Percentiles rank a stretch among this genome's conserved stretches.
These are phyloP conservation scores for Stagonosporopsis cucurbitacearum DNA, from an alignment of 2,329 filamentous ascomycete genomes.

Conservation along the genomic window DNA sequence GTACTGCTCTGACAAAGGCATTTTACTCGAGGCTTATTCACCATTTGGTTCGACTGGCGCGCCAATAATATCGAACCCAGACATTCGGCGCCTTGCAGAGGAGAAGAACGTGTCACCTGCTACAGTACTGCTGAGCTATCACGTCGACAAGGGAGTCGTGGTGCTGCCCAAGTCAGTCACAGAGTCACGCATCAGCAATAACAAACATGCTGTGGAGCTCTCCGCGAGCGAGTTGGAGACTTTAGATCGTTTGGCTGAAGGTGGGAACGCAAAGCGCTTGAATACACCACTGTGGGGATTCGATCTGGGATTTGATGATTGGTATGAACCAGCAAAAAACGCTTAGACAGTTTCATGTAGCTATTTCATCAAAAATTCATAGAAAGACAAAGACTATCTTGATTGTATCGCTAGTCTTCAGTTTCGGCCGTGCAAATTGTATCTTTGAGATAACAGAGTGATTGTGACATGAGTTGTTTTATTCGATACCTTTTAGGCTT, in stretches of 20 bases:
- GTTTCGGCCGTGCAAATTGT: too few relatives aligned
- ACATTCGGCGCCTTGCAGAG: constrained; percentile 60
- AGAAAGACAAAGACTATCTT: too few relatives aligned
- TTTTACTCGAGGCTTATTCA: constrained; percentile 76
- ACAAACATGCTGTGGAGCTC: constrained; percentile 71
- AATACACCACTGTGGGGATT: constrained; percentile 19
- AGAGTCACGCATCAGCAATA: constrained; percentile 72
- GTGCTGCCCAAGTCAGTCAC: constrained; percentile 85
- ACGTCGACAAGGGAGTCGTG: constrained; percentile 64
- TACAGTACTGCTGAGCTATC: constrained; percentile 83
- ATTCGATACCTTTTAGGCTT: too few relatives aligned
- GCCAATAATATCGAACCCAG: constrained; percentile 47
- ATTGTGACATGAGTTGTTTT: too few relatives aligned
- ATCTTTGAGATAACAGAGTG: too few relatives aligned
- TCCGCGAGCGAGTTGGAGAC: constrained; percentile 42
- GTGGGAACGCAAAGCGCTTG: constrained; percentile 14
- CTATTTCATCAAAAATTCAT: too few relatives aligned
- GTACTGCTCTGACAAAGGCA: constrained; percentile 72
- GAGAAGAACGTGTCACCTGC: constrained; percentile 69
- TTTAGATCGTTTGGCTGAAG: constrained; percentile 7
- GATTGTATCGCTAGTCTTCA: too few relatives aligned
- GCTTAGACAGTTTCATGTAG: background rate
- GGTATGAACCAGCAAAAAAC: constrained; percentile 5
- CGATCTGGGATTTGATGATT: constrained; percentile 19
- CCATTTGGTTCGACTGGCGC: constrained; percentile 61